These are phyloP conservation scores for Pulveroboletus ravenelii DNA, from an alignment of 768 basidiomycete genomes.

Conservation along the genomic window DNA sequence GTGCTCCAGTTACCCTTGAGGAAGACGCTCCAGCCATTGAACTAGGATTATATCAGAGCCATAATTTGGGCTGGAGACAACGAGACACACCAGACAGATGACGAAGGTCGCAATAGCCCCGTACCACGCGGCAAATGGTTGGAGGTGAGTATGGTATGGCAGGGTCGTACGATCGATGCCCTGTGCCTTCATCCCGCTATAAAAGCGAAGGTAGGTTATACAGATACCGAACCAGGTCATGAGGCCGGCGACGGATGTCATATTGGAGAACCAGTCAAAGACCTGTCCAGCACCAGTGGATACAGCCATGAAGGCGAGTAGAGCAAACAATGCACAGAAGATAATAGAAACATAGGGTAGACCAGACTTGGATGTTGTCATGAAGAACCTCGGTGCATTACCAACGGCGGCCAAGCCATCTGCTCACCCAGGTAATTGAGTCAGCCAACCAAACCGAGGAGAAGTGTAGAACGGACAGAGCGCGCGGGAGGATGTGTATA, in stretches of 20 bases:
- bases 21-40: conserved; percentile 51
- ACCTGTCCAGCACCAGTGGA: conserved; percentile 61
- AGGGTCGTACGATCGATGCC: conserved; percentile 67
- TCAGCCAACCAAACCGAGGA: background rate
- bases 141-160: conserved; percentile 63
- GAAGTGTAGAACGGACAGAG: conserved; percentile 53
- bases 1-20: conserved; percentile 48
- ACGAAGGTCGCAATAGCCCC: conserved; percentile 33
- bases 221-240: conserved; percentile 81
- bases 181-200: conserved; percentile 76
- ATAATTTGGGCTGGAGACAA: background rate
- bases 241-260: conserved; percentile 65
- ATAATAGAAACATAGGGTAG: conserved; percentile 71
- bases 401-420: conserved; percentile 77
- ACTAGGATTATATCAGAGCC: conserved; percentile 37
- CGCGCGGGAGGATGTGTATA: conserved; percentile 85
- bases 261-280: conserved; percentile 77
- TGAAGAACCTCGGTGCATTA: conserved; percentile 81
- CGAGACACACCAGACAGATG: conserved; percentile 56
- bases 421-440: conserved; percentile 24
- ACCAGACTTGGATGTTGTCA: conserved; percentile 62
- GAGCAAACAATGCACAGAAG: conserved; percentile 61
- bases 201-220: conserved; percentile 78
- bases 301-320: conserved; percentile 81
- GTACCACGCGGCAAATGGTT: conserved; percentile 72